phyloP scores from a whole-genome alignment of 352 stramenopile genomes.

The Pythium phragmitis region DNA sequence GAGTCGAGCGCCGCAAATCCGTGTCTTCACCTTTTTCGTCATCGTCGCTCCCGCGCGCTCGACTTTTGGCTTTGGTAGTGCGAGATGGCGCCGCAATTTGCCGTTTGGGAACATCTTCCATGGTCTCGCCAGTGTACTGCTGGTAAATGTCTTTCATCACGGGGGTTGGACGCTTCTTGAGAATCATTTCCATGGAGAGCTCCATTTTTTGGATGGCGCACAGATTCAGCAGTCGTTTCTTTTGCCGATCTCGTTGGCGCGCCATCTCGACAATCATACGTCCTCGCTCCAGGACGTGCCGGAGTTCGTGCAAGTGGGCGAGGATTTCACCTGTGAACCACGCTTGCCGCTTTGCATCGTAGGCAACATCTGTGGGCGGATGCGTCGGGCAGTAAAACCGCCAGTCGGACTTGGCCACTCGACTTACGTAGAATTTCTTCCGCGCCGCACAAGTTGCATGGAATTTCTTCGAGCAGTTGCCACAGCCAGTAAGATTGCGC shows the following conservation, averaged over 20 bases:
- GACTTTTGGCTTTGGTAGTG: conserved; percentile 15
- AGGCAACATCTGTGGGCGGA: conserved; percentile 60
- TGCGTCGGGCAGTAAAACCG: conserved; percentile 79
- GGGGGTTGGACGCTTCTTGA: conserved; percentile 70
- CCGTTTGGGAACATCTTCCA: conserved; percentile 52
- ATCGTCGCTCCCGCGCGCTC: neutral
- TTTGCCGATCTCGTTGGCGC: conserved; percentile 80
- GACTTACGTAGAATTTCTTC: conserved; percentile 60
- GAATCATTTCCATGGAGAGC: conserved; percentile 61
- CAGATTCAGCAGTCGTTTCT: conserved; percentile 71
- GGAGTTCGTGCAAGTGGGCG: conserved; percentile 68
- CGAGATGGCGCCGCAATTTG: conserved; percentile 17
- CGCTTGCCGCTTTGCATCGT: conserved; percentile 63
- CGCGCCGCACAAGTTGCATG: conserved; percentile 73
- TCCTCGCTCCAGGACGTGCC: conserved; percentile 73
- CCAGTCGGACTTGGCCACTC: conserved; percentile 62
- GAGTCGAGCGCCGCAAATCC: conserved; percentile 18
- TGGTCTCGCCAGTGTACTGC: conserved; percentile 49
- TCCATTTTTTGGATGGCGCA: conserved; percentile 65
- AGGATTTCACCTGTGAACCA: conserved; percentile 83
- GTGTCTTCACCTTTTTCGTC: conserved; percentile 13
- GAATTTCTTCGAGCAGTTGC: conserved; percentile 61
- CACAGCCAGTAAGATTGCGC: conserved; percentile 53
- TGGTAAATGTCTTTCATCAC: conserved; percentile 75
- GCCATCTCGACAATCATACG: conserved; percentile 86